phyloP scores from a whole-genome alignment of 768 basidiomycete species.

The Tricholoma terreum region DNA sequence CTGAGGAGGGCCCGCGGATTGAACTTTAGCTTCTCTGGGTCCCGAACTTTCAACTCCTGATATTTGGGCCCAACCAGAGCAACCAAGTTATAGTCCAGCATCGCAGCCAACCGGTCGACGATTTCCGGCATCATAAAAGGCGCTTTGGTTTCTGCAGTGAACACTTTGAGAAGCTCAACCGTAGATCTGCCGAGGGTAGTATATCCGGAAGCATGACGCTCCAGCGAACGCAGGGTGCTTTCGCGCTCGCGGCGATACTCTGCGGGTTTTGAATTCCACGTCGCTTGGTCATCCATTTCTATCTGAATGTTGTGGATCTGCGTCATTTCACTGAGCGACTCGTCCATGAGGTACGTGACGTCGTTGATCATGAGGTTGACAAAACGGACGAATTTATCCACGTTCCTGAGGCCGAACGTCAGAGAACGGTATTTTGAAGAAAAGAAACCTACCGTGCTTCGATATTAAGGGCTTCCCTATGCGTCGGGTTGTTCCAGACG shows the following conservation, averaged over 20 bases:
- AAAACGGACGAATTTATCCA: slow-evolving; percentile 93
- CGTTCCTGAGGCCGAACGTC: slow-evolving; percentile 49
- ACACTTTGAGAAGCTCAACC: slow-evolving; percentile 85
- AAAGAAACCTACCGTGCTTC: slow-evolving; percentile 62
- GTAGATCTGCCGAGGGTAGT: slow-evolving; percentile 84
- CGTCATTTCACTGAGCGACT: slow-evolving; percentile 83
- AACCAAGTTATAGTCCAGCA: slow-evolving; percentile 92
- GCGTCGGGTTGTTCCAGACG: slow-evolving; percentile 88
- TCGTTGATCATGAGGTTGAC: slow-evolving; percentile 99
- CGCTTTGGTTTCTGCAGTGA: slow-evolving; percentile 86
- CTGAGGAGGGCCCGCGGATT: slow-evolving; percentile 77
- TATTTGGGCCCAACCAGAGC: slow-evolving; percentile 87
- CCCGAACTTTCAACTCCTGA: slow-evolving; percentile 79
- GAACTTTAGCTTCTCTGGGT: slow-evolving; percentile 88
- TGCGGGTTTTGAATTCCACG: slow-evolving; percentile 64
- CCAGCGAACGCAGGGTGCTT: slow-evolving; percentile 70
- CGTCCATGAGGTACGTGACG: slow-evolving; percentile 96
- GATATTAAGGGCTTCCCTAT: slow-evolving; percentile 79
- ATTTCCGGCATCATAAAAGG: slow-evolving; percentile 98
- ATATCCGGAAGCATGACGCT: slow-evolving; percentile 83
- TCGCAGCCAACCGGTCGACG: slow-evolving; percentile 90
- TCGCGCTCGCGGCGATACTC: slow-evolving; percentile 86
- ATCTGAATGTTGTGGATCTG: slow-evolving; percentile 86
- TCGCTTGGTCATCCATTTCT: slow-evolving; percentile 73
- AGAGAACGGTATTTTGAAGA: not conserved